A percentile compares a stretch with the other conserved stretches of the same genome.
These are phyloP conservation scores for Exophiala viscosa DNA, from an alignment of 2,329 filamentous ascomycete genomes.

Conservation along the genomic window DNA sequence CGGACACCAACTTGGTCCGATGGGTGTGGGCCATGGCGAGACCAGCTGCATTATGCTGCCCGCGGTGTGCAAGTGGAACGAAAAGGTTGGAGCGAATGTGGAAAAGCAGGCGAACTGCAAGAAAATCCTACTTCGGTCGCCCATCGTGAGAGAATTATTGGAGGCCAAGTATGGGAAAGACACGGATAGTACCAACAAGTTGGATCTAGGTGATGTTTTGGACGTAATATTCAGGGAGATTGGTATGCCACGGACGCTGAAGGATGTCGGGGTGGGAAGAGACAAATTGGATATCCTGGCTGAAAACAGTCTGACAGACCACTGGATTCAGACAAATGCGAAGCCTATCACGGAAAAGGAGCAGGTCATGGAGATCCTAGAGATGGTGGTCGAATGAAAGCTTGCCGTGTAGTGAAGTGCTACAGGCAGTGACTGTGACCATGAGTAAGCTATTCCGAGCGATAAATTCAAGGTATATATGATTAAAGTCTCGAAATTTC, in stretches of 20 bases:
- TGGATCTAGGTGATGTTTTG: conserved; percentile 52
- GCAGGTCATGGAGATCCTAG: conserved; percentile 53
- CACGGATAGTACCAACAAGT: conserved; percentile 26
- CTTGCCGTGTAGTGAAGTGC: background rate
- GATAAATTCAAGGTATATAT: too few relatives aligned
- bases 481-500: too few relatives aligned
- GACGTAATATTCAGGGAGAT: conserved; percentile 50
- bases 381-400: conserved; percentile 34
- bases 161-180: conserved; percentile 23
- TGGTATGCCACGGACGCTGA: conserved; percentile 53
- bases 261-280: conserved; percentile 49
- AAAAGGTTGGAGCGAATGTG: conserved; percentile 40
- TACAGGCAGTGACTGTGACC: background rate
- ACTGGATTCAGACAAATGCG: conserved; percentile 51
- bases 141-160: conserved; percentile 38
- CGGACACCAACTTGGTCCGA: conserved; percentile 51
- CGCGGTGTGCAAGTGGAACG: conserved; percentile 56
- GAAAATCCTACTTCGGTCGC: conserved; percentile 40
- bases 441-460: background rate
- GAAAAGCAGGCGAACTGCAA: conserved; percentile 42
- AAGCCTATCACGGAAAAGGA: conserved; percentile 46
- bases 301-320: conserved; percentile 48
- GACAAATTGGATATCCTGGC: conserved; percentile 50
- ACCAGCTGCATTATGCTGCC: conserved; percentile 57
- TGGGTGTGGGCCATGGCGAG: conserved; percentile 59